Conservation (phyloP, 441 rosid genomes). For the Gossypium gossypioides region DNA sequence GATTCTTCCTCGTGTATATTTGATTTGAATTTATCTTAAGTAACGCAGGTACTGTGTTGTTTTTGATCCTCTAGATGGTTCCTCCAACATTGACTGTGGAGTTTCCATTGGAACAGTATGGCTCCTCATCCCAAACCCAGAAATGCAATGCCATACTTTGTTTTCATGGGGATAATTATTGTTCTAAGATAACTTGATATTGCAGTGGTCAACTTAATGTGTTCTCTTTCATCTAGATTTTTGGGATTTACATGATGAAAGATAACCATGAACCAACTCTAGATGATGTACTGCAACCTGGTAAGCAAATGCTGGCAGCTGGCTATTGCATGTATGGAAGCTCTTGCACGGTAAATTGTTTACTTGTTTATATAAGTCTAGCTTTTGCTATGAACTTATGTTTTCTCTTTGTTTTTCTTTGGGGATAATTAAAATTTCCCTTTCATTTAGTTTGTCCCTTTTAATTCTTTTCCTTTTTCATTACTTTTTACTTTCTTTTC, state of each 20-base stretch:
- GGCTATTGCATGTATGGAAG: slow-evolving; percentile 99
- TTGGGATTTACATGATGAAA: slow-evolving; percentile 75
- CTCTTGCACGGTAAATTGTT: slow-evolving; percentile 75
- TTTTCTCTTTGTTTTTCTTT: no score
- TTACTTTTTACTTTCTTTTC: no score
- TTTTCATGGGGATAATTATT: slow-evolving; percentile 2
- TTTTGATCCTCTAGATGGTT: slow-evolving; percentile 96
- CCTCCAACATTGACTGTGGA: slow-evolving; percentile 95
- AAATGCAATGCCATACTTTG: not conserved
- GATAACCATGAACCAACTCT: slow-evolving; percentile 61
- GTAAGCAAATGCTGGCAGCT: slow-evolving; percentile 80
- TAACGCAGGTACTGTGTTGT: slow-evolving; percentile 70
- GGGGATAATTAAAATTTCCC: no score
- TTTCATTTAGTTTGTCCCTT: no score
- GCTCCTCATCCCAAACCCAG: not conserved
- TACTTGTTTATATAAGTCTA: not conserved
- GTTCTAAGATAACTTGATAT: slow-evolving; percentile 15
- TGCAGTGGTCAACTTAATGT: slow-evolving; percentile 20
- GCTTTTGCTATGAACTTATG: no score
- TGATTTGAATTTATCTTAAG: not conserved
- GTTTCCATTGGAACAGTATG: slow-evolving; percentile 95
- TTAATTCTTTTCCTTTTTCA: no score
- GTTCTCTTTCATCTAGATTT: slow-evolving; percentile 52
- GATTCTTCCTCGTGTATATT: not conserved
- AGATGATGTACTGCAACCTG: slow-evolving; percentile 81